These are phyloP conservation scores for Primulina huaijiensis DNA, from an alignment of 257 asterid species.

Conservation along the genomic window DNA sequence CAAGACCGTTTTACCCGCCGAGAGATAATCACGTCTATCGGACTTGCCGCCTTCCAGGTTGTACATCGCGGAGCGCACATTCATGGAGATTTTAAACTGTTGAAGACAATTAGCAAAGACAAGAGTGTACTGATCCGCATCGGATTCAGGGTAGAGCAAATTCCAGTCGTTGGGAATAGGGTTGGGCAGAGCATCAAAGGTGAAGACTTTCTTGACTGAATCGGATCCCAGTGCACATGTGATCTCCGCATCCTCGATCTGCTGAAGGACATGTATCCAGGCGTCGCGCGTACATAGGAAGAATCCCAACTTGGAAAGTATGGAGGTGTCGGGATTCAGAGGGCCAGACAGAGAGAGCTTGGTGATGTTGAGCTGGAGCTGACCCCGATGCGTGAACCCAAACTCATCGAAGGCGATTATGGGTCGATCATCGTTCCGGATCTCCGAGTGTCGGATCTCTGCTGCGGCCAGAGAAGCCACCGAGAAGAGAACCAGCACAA, in stretches of 20 bases:
- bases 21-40: slow-evolving; percentile 61
- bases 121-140: slow-evolving; percentile 77
- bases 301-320: slow-evolving; percentile 60
- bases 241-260: slow-evolving; percentile 71
- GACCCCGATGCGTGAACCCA: slow-evolving; percentile 85
- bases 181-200: slow-evolving; percentile 48
- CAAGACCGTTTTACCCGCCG: slow-evolving; percentile 65
- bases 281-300: slow-evolving; percentile 77
- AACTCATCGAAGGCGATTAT: slow-evolving; percentile 79
- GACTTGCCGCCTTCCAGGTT: slow-evolving; percentile 55
- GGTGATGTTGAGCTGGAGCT: slow-evolving; percentile 63
- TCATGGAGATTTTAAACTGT: slow-evolving; percentile 54
- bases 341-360: slow-evolving; percentile 37
- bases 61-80: slow-evolving; percentile 67
- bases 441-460: slow-evolving; percentile 59
- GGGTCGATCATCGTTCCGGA: slow-evolving; percentile 60
- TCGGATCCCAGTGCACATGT: slow-evolving; percentile 55
- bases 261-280: slow-evolving; percentile 66
- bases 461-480: slow-evolving; percentile 36
- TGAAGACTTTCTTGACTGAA: slow-evolving; percentile 42
- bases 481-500: slow-evolving; percentile 36
- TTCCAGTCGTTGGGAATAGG: slow-evolving; percentile 31
- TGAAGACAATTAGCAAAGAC: slow-evolving; percentile 70
- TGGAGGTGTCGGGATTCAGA: slow-evolving; percentile 30
- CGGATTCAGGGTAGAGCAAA: slow-evolving; percentile 36